Percentiles rank a stretch among this genome's conserved stretches.
Evolutionary conservation across 1,284 basidiomycete species (phyloP).

Genomic region (Omphalotus olearius): DNA sequence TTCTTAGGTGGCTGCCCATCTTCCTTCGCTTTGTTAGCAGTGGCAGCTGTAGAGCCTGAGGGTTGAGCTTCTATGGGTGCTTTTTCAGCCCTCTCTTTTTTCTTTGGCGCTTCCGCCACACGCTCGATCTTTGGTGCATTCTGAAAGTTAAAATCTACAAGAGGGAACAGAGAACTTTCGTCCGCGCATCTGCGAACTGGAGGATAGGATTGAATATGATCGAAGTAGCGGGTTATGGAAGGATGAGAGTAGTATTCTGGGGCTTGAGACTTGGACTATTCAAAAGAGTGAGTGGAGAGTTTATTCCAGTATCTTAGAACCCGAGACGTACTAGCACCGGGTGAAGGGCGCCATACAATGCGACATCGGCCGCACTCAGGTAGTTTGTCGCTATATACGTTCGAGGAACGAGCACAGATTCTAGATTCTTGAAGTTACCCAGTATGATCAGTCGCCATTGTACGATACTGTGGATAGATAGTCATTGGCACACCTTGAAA

Average conservation of each 20-base stretch:
- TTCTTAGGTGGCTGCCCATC: slow-evolving; percentile 31
- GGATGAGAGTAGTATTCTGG: slow-evolving; percentile 73
- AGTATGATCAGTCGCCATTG: neutral
- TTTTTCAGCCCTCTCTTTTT: slow-evolving; percentile 75
- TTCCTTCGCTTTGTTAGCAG: slow-evolving; percentile 28
- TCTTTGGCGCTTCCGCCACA: slow-evolving; percentile 70
- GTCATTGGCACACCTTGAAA: slow-evolving; percentile 39
- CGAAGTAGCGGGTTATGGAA: slow-evolving; percentile 87
- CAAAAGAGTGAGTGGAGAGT: neutral
- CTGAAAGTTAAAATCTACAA: slow-evolving; percentile 69
- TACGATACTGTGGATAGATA: slow-evolving; percentile 2
- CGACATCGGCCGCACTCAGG: slow-evolving; percentile 84
- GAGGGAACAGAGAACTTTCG: slow-evolving; percentile 50
- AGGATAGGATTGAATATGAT: slow-evolving; percentile 80
- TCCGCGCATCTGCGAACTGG: slow-evolving; percentile 54
- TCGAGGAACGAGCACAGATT: slow-evolving; percentile 67
- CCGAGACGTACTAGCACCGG: slow-evolving; percentile 61
- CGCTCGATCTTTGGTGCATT: slow-evolving; percentile 73
- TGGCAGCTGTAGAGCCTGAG: slow-evolving; percentile 22
- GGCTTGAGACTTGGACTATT: slow-evolving; percentile 62
- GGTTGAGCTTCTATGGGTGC: slow-evolving; percentile 26
- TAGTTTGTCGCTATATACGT: slow-evolving; percentile 83
- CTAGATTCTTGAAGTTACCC: slow-evolving; percentile 52
- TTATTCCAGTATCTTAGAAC: neutral
- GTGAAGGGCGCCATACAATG: slow-evolving; percentile 80